Conservation (phyloP, 257 asterid genomes). For the Solanum neorickii region DNA sequence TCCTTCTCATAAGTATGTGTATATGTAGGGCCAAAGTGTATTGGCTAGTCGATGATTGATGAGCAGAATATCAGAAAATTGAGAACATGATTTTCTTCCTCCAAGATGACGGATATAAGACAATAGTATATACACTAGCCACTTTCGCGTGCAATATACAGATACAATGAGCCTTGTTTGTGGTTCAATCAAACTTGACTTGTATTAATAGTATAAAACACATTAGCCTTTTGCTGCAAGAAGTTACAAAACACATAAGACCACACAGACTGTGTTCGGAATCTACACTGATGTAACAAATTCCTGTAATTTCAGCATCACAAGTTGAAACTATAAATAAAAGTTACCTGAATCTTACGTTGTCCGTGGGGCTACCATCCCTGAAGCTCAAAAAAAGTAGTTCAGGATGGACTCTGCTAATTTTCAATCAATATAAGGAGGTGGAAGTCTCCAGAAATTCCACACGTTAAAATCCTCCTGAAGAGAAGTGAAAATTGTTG, state of each 20-base stretch:
- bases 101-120: not conserved
- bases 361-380: not conserved
- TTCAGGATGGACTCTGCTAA: not conserved
- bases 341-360: not conserved
- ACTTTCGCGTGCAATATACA: not conserved
- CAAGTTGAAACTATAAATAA: not conserved
- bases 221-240: not conserved
- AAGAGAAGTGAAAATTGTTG: not conserved
- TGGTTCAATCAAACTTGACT: not conserved
- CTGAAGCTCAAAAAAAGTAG: not conserved
- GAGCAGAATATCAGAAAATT: not conserved
- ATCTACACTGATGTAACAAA: not conserved
- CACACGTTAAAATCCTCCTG: conserved; percentile 69
- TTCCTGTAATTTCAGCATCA: not conserved
- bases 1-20: not conserved
- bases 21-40: not conserved
- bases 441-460: conserved; percentile 75
- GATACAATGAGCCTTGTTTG: not conserved
- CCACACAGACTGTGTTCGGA: not conserved
- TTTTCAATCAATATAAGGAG: conserved; percentile 15
- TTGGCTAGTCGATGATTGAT: not conserved
- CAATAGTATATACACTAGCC: not conserved
- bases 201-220: not conserved
- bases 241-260: not conserved
- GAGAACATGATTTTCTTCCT: not conserved